Conservation (phyloP, 352 stramenopile genomes). For the Blastocystis sp. region DNA sequence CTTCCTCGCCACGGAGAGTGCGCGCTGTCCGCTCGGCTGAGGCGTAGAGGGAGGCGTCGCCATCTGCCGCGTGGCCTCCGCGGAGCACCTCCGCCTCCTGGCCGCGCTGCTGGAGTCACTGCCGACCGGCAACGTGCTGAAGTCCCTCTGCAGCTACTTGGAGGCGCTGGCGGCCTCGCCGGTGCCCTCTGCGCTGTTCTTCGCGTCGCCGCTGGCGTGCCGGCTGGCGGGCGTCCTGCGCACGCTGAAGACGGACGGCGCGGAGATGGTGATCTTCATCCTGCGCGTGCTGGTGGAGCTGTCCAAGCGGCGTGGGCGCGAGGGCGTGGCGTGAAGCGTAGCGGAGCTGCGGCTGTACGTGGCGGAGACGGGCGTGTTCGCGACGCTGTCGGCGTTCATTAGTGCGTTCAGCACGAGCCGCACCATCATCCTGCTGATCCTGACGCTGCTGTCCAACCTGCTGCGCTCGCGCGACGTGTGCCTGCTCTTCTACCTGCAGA, state of each 20-base stretch:
- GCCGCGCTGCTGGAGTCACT: background rate
- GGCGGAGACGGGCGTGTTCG: background rate
- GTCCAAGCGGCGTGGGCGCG: background rate
- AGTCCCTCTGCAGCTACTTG: slow-evolving; percentile 2
- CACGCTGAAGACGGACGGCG: background rate
- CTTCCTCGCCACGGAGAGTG: background rate
- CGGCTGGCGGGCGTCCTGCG: background rate
- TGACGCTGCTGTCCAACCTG: background rate
- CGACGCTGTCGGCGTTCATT: background rate
- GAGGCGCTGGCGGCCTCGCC: background rate
- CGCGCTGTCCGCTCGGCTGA: background rate
- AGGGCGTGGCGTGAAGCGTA: background rate
- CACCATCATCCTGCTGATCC: slow-evolving; percentile 29
- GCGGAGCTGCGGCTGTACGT: background rate
- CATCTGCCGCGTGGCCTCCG: background rate
- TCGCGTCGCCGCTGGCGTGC: slow-evolving; percentile 4
- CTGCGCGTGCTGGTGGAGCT: background rate
- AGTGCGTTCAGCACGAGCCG: slow-evolving; percentile 38
- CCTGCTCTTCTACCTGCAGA: background rate
- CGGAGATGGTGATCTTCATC: slow-evolving; percentile 1
- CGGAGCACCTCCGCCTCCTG: slow-evolving; percentile 15
- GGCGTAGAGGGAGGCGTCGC: background rate
- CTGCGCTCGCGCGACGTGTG: background rate
- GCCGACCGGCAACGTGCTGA: background rate
- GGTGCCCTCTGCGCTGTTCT: slow-evolving; percentile 9